These are phyloP conservation scores for Chimonanthus praecox DNA, from an alignment of 164 flowering plant genomes.

Conservation along the genomic window DNA sequence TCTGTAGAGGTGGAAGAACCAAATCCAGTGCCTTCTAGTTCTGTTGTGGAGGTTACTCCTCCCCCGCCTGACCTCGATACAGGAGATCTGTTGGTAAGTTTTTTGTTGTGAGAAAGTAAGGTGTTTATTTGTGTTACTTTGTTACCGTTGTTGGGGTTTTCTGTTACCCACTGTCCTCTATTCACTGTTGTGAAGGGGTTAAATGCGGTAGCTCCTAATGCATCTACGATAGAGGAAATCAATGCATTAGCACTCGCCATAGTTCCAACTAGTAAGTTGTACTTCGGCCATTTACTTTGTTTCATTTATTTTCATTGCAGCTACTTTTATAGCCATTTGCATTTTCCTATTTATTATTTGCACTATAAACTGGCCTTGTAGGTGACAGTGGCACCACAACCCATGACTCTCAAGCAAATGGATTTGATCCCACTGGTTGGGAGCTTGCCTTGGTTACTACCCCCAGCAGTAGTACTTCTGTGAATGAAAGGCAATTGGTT, in stretches of 20 bases:
- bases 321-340: neutral
- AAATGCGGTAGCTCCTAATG: slow-evolving; percentile 40
- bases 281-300: neutral
- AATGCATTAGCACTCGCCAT: slow-evolving; percentile 95
- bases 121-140: neutral
- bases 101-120: neutral
- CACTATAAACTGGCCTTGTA: slow-evolving; percentile 18
- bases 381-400: slow-evolving; percentile 32
- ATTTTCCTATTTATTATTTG: neutral
- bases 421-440: slow-evolving; percentile 92
- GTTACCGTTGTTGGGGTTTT: neutral
- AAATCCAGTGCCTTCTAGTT: slow-evolving; percentile 20
- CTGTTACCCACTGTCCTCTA: neutral
- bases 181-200: slow-evolving; percentile 49
- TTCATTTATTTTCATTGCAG: neutral
- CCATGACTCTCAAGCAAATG: slow-evolving; percentile 44
- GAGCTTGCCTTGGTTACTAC: slow-evolving; percentile 95
- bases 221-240: slow-evolving; percentile 75
- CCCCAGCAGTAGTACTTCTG: slow-evolving; percentile 61
- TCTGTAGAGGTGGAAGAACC: slow-evolving; percentile 33
- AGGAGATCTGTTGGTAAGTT: slow-evolving; percentile 87
- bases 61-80: slow-evolving; percentile 36
- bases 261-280: slow-evolving; percentile 56
- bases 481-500: slow-evolving; percentile 83
- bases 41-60: slow-evolving; percentile 19